A percentile compares a stretch with the other conserved stretches of the same genome.
These are phyloP conservation scores for Zygosaccharomyces siamensis DNA, from an alignment of 805 yeast species.

Conservation along the genomic window DNA sequence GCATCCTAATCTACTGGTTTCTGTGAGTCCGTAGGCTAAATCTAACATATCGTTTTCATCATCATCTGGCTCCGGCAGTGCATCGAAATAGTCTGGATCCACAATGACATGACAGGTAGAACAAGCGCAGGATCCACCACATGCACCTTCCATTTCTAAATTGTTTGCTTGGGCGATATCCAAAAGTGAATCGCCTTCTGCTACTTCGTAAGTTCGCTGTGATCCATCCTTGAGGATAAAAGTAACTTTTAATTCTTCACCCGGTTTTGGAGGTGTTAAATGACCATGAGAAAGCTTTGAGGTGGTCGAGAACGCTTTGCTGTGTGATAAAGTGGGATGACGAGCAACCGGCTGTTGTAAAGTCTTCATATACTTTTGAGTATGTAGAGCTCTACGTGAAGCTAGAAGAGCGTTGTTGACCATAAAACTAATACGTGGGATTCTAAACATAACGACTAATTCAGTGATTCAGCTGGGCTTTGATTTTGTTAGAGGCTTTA, in stretches of 20 bases:
- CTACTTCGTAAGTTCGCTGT: slow-evolving; percentile 76
- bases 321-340: neutral
- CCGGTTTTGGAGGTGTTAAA: slow-evolving; percentile 83
- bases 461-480: neutral
- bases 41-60: slow-evolving; percentile 99
- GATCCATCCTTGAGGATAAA: slow-evolving; percentile 89
- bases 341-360: neutral
- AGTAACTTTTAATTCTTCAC: slow-evolving; percentile 83
- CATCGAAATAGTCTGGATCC: slow-evolving; percentile 91
- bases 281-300: slow-evolving; percentile 61
- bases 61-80: slow-evolving; percentile 89
- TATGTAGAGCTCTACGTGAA: neutral
- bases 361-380: neutral
- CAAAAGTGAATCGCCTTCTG: slow-evolving; percentile 85
- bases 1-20: slow-evolving; percentile 93
- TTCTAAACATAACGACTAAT: neutral
- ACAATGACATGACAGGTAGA: slow-evolving; percentile 96
- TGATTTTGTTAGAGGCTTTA: neutral
- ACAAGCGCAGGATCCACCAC: slow-evolving; percentile 99
- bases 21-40: slow-evolving; percentile 94
- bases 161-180: slow-evolving; percentile 94
- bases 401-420: neutral
- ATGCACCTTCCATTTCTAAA: slow-evolving; percentile 95
- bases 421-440: neutral
- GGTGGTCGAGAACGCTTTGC: slow-evolving; percentile 20